Percentiles rank a stretch among this genome's conserved stretches.
Evolutionary conservation across 768 basidiomycete species (phyloP).

Genomic region (Roridomyces roridus): DNA sequence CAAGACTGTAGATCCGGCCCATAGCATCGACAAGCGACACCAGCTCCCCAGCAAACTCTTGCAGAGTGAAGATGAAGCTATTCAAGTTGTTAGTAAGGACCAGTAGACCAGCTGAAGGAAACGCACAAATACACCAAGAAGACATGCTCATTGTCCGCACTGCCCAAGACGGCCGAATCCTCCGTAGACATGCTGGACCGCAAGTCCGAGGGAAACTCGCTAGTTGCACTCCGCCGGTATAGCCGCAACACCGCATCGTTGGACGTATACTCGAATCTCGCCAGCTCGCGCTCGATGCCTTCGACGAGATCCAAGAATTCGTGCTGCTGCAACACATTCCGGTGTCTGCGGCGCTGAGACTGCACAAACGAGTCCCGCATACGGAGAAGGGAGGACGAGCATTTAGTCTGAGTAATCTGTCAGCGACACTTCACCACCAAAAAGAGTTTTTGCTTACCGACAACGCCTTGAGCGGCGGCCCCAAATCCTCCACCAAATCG

Average conservation of each 20-base stretch:
- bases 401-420: slow-evolving; percentile 53
- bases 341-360: slow-evolving; percentile 37
- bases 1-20: slow-evolving; percentile 74
- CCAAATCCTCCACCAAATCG: slow-evolving; percentile 79
- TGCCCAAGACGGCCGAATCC: slow-evolving; percentile 44
- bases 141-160: slow-evolving; percentile 77
- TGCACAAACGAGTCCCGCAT: slow-evolving; percentile 70
- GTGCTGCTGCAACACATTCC: slow-evolving; percentile 47
- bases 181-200: slow-evolving; percentile 23
- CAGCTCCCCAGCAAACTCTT: slow-evolving; percentile 91
- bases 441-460: slow-evolving; percentile 49
- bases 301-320: slow-evolving; percentile 73
- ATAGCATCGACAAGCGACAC: slow-evolving; percentile 85
- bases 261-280: slow-evolving; percentile 80
- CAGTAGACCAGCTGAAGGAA: background rate
- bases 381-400: slow-evolving; percentile 63
- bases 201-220: slow-evolving; percentile 20
- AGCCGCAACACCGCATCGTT: slow-evolving; percentile 83
- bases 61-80: slow-evolving; percentile 95
- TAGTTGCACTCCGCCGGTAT: slow-evolving; percentile 60
- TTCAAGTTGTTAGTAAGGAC: background rate
- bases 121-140: slow-evolving; percentile 93
- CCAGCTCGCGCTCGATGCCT: slow-evolving; percentile 70
- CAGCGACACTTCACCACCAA: background rate
- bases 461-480: slow-evolving; percentile 75